These are phyloP conservation scores for Aulographum hederae DNA, from an alignment of 2,329 filamentous ascomycete genomes.

Conservation along the genomic window DNA sequence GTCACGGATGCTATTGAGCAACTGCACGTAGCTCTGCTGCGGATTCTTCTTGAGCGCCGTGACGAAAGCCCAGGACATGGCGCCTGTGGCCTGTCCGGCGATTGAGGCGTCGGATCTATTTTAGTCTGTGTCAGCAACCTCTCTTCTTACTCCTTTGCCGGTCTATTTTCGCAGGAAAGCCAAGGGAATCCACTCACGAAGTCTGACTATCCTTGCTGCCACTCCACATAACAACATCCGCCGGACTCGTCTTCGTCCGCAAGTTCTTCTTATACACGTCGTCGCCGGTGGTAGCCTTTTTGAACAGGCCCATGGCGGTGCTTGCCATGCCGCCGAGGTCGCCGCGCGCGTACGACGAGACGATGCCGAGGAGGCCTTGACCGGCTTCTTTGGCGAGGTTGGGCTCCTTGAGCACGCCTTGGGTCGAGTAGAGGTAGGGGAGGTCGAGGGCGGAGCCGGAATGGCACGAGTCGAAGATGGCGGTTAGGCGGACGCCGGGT, in stretches of 20 bases:
- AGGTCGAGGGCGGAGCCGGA: conserved; percentile 62
- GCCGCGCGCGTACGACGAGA: conserved; percentile 64
- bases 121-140: too few relatives aligned
- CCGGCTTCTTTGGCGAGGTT: conserved; percentile 67
- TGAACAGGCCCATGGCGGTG: conserved; percentile 68
- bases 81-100: conserved; percentile 73
- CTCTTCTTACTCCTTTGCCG: not conserved
- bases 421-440: conserved; percentile 65
- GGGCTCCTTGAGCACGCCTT: conserved; percentile 64
- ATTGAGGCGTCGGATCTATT: conserved; percentile 81
- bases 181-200: conserved; percentile 50
- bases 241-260: conserved; percentile 79
- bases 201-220: conserved; percentile 94
- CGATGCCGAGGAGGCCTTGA: conserved; percentile 49
- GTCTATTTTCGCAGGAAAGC: too few relatives aligned
- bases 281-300: conserved; percentile 68
- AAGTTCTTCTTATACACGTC: conserved; percentile 63
- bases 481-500: conserved; percentile 66
- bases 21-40: conserved; percentile 87
- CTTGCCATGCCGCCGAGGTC: conserved; percentile 68
- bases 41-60: conserved; percentile 78
- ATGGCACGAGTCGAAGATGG: conserved; percentile 70
- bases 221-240: conserved; percentile 96
- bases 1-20: conserved; percentile 89
- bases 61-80: conserved; percentile 98